These are phyloP conservation scores for Solanum piurae DNA, from an alignment of 257 asterid genomes.

Conservation along the genomic window DNA sequence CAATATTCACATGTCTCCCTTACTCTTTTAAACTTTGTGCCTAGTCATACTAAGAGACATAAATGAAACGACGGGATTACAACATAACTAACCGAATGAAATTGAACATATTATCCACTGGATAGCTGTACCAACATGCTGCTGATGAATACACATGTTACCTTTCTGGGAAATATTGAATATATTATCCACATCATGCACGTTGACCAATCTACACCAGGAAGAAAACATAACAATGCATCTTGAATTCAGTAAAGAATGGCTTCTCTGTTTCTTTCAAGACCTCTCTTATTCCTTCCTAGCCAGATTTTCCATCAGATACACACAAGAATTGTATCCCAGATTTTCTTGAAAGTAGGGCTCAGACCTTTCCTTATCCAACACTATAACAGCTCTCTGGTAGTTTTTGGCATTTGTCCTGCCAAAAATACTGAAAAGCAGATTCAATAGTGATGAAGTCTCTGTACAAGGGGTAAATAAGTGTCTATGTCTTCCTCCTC, in stretches of 20 bases:
- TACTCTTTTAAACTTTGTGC: background rate
- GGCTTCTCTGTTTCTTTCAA: background rate
- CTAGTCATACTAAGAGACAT: background rate
- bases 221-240: background rate
- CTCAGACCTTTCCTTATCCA: background rate
- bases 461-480: background rate
- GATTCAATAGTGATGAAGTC: background rate
- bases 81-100: background rate
- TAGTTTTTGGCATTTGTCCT: background rate
- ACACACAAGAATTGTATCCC: background rate
- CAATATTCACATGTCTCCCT: background rate
- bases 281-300: background rate
- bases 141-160: background rate
- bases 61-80: background rate
- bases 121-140: background rate
- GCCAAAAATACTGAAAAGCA: background rate
- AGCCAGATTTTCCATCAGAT: background rate
- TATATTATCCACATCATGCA: background rate
- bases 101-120: background rate
- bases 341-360: background rate
- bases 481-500: background rate
- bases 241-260: background rate
- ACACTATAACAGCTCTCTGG: background rate
- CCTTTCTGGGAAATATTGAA: background rate
- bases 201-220: background rate